phyloP scores from a whole-genome alignment of 345 rosid species.

The Eucalyptus polyanthemos region DNA sequence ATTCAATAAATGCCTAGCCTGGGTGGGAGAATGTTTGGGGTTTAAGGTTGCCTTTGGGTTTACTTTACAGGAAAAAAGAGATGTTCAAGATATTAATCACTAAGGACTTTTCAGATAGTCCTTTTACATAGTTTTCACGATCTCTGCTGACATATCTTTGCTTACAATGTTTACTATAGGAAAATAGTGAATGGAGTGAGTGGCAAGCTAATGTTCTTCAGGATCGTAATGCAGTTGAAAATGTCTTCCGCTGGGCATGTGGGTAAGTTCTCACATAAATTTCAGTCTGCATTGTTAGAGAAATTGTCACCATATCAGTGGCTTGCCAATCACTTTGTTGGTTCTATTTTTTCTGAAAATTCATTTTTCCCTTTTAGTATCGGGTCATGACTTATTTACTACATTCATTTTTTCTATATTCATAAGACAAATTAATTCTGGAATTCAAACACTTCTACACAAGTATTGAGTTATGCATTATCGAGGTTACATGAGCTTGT shows the following conservation, averaged over 20 bases:
- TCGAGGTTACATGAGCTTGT: background rate
- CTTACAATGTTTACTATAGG: slow-evolving; percentile 27
- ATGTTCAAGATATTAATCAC: background rate
- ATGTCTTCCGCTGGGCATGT: slow-evolving; percentile 93
- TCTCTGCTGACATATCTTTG: background rate
- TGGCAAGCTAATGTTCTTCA: slow-evolving; percentile 76
- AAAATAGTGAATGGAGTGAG: slow-evolving; percentile 65
- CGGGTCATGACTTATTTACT: background rate
- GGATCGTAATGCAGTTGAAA: slow-evolving; percentile 80
- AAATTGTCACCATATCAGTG: background rate
- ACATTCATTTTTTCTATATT: background rate
- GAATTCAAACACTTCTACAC: background rate
- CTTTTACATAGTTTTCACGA: background rate
- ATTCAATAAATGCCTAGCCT: background rate
- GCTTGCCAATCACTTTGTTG: background rate
- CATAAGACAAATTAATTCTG: background rate
- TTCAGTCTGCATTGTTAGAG: background rate
- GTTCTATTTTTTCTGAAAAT: background rate
- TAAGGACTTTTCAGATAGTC: background rate
- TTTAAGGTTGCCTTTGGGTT: background rate
- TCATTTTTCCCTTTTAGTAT: background rate
- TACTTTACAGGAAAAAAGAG: background rate
- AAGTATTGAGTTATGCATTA: background rate
- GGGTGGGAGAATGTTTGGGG: background rate
- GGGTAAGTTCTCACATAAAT: slow-evolving; percentile 39